Evolutionary conservation across 306 rosid species (phyloP).

Genomic region (Vigna hirtella): DNA sequence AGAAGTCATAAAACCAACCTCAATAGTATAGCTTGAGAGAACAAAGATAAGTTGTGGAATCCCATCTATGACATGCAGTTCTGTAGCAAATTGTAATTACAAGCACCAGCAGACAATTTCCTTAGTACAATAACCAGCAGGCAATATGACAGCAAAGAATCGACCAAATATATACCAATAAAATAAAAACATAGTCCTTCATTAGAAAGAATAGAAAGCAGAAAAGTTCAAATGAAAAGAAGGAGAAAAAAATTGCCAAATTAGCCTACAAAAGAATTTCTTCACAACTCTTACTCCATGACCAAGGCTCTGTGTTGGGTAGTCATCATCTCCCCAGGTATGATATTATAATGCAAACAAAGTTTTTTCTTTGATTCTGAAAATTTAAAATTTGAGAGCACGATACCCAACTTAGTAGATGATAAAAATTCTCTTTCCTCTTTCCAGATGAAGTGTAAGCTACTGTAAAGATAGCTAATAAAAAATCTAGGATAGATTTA

Average conservation of each 20-base stretch:
- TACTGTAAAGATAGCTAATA: neutral
- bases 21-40: constrained; percentile 88
- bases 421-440: neutral
- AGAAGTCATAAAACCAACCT: constrained; percentile 61
- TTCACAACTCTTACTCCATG: too few species aligned
- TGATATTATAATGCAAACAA: neutral
- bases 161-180: constrained; percentile 20
- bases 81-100: constrained; percentile 58
- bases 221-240: neutral
- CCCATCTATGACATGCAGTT: constrained; percentile 97
- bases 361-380: neutral
- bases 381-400: neutral
- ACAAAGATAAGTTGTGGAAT: constrained; percentile 91
- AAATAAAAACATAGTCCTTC: constrained; percentile 1
- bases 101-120: constrained; percentile 46
- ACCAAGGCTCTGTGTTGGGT: too few species aligned
- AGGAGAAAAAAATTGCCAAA: constrained; percentile 3
- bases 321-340: neutral
- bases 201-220: neutral
- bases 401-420: neutral
- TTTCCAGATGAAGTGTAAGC: neutral
- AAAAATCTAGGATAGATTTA: neutral
- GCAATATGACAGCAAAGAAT: constrained; percentile 24
- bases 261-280: neutral
- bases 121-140: constrained; percentile 29